These are phyloP conservation scores for Barnettozyma populi DNA, from an alignment of 805 yeast genomes.

Conservation along the genomic window DNA sequence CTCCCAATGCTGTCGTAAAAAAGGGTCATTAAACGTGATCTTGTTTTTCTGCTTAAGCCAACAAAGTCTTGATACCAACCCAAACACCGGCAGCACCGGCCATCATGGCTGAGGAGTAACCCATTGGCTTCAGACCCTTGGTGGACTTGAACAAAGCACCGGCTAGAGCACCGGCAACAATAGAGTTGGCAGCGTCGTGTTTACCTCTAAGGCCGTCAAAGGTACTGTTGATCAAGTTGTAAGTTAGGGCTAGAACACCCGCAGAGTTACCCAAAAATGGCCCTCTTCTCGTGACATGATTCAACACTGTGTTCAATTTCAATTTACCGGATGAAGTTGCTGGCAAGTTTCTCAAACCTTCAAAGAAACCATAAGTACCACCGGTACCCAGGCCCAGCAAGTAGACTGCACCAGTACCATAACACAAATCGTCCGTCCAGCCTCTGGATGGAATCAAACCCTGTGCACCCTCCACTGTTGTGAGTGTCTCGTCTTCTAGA, in stretches of 20 bases:
- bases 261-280: constrained; percentile 94
- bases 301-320: constrained; percentile 82
- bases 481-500: constrained; percentile 76
- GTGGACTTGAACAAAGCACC: constrained; percentile 90
- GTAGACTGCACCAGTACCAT: constrained; percentile 95
- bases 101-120: constrained; percentile 74
- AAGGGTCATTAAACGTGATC: background rate
- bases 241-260: constrained; percentile 86
- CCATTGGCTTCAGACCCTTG: constrained; percentile 84
- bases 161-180: constrained; percentile 84
- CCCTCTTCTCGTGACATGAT: constrained; percentile 91
- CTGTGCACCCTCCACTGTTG: constrained; percentile 78
- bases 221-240: constrained; percentile 76
- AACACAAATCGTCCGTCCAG: constrained; percentile 95
- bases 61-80: constrained; percentile 67
- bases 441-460: constrained; percentile 94
- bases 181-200: constrained; percentile 81
- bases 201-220: constrained; percentile 79
- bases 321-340: constrained; percentile 72
- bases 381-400: constrained; percentile 82
- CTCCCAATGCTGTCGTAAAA: background rate
- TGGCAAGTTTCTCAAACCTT: constrained; percentile 78
- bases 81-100: constrained; percentile 90
- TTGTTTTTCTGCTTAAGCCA: constrained; percentile 6
- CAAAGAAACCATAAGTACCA: constrained; percentile 82